Base-by-base conservation (phyloP, 73 alveolate genomes). In the Tetrahymena malaccensis region DNA sequence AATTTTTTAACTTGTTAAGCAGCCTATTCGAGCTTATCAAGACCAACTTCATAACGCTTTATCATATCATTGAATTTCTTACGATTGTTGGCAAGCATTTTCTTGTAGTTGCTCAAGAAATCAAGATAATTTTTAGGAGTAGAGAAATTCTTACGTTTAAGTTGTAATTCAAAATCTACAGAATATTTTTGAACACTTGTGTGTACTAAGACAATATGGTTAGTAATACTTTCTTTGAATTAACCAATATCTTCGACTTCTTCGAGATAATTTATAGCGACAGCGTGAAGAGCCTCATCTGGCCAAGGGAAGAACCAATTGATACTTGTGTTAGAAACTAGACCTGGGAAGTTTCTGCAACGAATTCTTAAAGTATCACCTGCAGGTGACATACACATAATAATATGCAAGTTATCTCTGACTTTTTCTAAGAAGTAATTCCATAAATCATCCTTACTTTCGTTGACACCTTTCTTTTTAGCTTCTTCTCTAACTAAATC, bases 261-360 rank as follows among this genome's bases (percentile, higher is more conserved):
- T 55, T 97, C 97, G 96, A 99, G 96, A 97, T 98, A 98, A 94
- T 98, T 97, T 34, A 97, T 97, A 43, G 99, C 99, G 94, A 98
- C 99, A 34, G 99, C 99, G 34, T 97, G 97, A 85, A 99, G 98
- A 35, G 99, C 99, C 96, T 99, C 99, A 95, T 99, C 99, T 37
- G 99, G 99, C 99, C 99, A 98, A 55, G 99, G 98, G 98, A 99
- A 99, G 99, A 98, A 99, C 99, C 99, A 98, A 96, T 99, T 99
- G 35, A 98, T 97, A 37, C 97, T 94, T 27, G 99, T 97, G 95
- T 97, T 96, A 12, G 98, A 95, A 15, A 99, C 99, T 95, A 99
- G 95, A 84, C 99, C 99, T 19, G 99, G 99, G 99, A 99, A 99
- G 97, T 99, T 99, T 83, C 99, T 97, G 96, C 99, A 99, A 35